Evolutionary conservation across 2,329 filamentous ascomycete species (phyloP), one percentile per base, ranked within the genome.

Genomic region (Fusarium setosum): DNA sequence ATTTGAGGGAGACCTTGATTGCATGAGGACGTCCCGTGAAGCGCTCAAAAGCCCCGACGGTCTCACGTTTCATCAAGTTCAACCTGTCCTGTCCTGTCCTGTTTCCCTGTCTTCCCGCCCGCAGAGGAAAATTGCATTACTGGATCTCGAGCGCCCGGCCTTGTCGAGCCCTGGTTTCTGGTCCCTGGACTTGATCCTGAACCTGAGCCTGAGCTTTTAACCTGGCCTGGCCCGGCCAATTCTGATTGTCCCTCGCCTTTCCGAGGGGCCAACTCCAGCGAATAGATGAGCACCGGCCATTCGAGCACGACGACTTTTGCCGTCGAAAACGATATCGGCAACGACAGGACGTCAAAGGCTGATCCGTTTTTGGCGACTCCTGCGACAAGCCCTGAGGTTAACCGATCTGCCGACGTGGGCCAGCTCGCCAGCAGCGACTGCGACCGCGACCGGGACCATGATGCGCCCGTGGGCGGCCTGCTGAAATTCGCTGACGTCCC

Each of bases 401-500:
- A 38, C 48, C 61, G 51, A 66, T 65, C 63, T 53, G 51, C 63
- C 51, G 53, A 31, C 65, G 58, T 56, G 67, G 57, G 58, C 63
- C 58, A 68, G 41, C 50, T 56, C 56, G 40, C 55, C 53, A 59
- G 57, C 42, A 57, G 56, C 51, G 58, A 67, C 62, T 65, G 50
- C 56, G 44, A 58, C 63, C 50, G 52, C 60, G 66, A 68, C 70
- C 60, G 56, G 67, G 69, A 68, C 65, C 65, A 72, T 70, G 70
- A 73, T 72, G 61, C 60, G 59, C 61, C 67, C 41, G 61, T 62
- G 57, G 60, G 58, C 70, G 60, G 64, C 61, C 67, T 67, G 47
- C 65, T 75, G 65, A 73, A 71, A 65, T 67, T 70, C 67, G 68
- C 72, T 71, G 72, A 73, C 63, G 58, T 71, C 59, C 71, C 70